Evolutionary conservation across 768 basidiomycete species (phyloP), one percentile per base, ranked within the genome.

Genomic region (Tulasnella sp.): DNA sequence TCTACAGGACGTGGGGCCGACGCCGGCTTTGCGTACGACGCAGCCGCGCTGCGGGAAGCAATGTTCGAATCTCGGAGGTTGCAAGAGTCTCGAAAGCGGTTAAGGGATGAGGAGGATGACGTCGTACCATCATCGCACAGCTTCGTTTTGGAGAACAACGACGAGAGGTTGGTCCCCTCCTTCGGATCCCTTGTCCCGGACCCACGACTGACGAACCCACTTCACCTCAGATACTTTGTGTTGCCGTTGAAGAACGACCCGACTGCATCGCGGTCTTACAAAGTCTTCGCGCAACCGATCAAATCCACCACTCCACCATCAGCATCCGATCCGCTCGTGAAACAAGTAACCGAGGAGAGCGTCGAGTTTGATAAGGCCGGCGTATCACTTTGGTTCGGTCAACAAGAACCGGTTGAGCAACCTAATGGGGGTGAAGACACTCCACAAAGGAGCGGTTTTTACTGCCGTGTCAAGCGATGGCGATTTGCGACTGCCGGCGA

Each of bases 11-110:
- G 57, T 15, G 67, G 48, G 13, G 69, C 39, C 23, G 73, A 71
- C 35, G 70, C 48, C 37, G 74, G 78, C 20, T 79, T 79, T 70
- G 79, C 79, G 51, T 79, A 79, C 73, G 77, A 79, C 40, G n/a
- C 78, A 0, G 69, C 71, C 20, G 48, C 76, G 61, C 13, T 79
- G 16, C 48, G 57, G 42, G 77, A 69, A 32, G 79, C 78, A 3
- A 57, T 74, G 46, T 79, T 79, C 70, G 78, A 67, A 15, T 10
- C 29, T 16, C 7, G 61, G 29, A 3, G 23, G 4, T 67, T 67
- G 61, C 61, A 32, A 35, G 61, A 67, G 10, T 67, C 61, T 18
- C 23, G 32, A 29, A 67, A 67, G 32, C 61, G 61, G 16, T 13
- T 1, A 35, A 67, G 61, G 26, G 32, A 26, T 35, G 61, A 67